These are phyloP conservation scores for Prillingera fragicola DNA, from an alignment of 1,284 basidiomycete species.

Conservation along the genomic window DNA sequence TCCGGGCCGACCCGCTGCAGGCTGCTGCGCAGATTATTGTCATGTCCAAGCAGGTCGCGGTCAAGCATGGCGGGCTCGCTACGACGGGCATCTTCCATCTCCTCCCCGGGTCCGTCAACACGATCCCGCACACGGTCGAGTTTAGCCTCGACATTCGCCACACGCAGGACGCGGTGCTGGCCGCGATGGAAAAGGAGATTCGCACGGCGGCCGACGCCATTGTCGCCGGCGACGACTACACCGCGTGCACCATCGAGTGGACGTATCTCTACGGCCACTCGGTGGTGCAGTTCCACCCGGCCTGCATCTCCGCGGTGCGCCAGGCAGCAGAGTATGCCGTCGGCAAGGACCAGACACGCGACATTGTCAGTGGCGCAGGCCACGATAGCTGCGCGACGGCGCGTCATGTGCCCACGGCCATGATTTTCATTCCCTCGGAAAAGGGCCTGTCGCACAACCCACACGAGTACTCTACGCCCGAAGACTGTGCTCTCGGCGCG, in stretches of 20 bases:
- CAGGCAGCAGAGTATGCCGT: slow-evolving; percentile 4
- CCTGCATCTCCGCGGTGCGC: slow-evolving; percentile 7
- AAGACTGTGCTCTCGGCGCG: slow-evolving; percentile 8
- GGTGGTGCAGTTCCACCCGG: slow-evolving; percentile 10
- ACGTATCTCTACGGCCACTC: slow-evolving; percentile 7
- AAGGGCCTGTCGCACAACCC: slow-evolving; percentile 22
- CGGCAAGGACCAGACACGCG: slow-evolving; percentile 7
- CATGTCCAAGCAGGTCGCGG: slow-evolving; percentile 15
- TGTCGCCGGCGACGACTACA: neutral
- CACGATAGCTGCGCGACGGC: slow-evolving; percentile 25
- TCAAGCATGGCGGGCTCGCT: slow-evolving; percentile 12
- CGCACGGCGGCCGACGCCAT: slow-evolving; percentile 10
- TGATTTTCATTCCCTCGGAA: slow-evolving; percentile 25
- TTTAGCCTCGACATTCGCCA: slow-evolving; percentile 27
- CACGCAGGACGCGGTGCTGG: slow-evolving; percentile 14
- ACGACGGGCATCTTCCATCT: slow-evolving; percentile 21
- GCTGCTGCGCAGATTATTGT: slow-evolving; percentile 13
- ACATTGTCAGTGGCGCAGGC: slow-evolving; percentile 18
- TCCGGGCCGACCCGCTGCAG: slow-evolving; percentile 21
- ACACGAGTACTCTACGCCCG: slow-evolving; percentile 15
- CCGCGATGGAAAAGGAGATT: slow-evolving; percentile 16
- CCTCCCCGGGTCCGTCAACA: slow-evolving; percentile 19
- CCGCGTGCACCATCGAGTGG: slow-evolving; percentile 9
- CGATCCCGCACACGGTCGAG: slow-evolving; percentile 15
- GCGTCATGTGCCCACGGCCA: slow-evolving; percentile 15